Evolutionary conservation across 2,329 filamentous ascomycete genomes (phyloP), one percentile per base, ranked within the genome.

Genomic region (Seiridium unicorne): DNA sequence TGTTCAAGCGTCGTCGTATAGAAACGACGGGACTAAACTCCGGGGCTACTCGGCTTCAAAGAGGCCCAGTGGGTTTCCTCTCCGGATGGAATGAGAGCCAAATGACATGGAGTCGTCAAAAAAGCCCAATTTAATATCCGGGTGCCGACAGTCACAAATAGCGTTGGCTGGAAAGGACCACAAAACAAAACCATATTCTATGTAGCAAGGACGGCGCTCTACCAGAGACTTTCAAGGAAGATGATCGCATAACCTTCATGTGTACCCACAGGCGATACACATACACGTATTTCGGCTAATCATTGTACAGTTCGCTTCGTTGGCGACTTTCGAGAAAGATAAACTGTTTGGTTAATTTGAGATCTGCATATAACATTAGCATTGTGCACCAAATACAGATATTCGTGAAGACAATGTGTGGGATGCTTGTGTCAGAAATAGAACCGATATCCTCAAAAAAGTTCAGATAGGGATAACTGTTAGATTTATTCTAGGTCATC

Each of bases 391-490:
- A 4, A 7, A 18, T n/a, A 49, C 32, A 18, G 35, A 35, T 38
- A 35, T 38, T 31, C 49, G 10, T 35, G 11, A 26, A 35, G 7
- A 40, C 18, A n/a, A 53, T 13, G 31, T 32, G 4, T 13, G 10
- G 8, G 13, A 34, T 9, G 49, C 18, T 38, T 38, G 49, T 53
- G 49, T 55, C 35, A 55, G 38, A 55, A 32, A 44, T 44, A 31
- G 38, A 26, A 55, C 51, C 51, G 26, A 8, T 55, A 55, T 55
- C 51, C 51, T 31, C 51, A 55, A 42, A 34, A 36, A 34, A 35
- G 38, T 55, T 55, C 36, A 31, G 51, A 55, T 55, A 55, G 51
- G 51, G 51, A 55, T 55, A 55, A 55, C 51, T 55, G 51, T 54
- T 54, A 40, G 18, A 26, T 11, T 36, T 18, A 42, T 55, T 55